Base-by-base conservation (phyloP, 164 flowering plant genomes). In the Stephania yunnanensis region DNA sequence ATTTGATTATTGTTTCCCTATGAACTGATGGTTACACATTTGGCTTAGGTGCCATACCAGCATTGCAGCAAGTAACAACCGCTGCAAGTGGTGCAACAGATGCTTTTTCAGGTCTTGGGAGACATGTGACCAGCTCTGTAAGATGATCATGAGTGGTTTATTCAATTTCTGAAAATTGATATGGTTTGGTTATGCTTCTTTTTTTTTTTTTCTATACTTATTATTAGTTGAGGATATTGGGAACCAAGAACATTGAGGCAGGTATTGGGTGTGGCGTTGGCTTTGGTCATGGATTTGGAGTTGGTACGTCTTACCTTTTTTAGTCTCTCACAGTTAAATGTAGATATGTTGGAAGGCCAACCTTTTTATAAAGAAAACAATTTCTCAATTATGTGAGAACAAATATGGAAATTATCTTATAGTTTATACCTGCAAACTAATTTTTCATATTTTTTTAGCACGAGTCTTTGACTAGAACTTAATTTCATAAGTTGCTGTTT, bases 261-360 rank as follows among this genome's bases (percentile, higher is more conserved):
- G 97, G 99, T 70, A 76, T 91, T 79, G 98, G 98, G 67, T 91
- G 97, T 79, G 97, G 99, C 75, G 85, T 94, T 75, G 99, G 98
- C 69, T 83, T 94, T 83, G 98, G 99, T 69, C 94, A 91, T 87
- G 99, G 97, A 66, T 89, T 94, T 86, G 98, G 99, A 84, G 85
- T 87, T 76, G 98, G 99, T 96, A 89, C 72, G 94, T 78, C 22
- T 52, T 71, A 66, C 20, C 50, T 25, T 20, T 30, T 73, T 25
- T 72, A 29, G 25, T 48, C 12, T 17, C n/a, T 17, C 65, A 58
- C 65, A 45, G 31, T 71, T 45, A 1, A 61, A 1, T 8, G n/a
- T 68, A 45, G 25, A 1, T 20, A 20, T 48, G 30, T 48, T 46
- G n/a, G 8, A 1, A 44, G 75, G 67, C 17, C 44, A 50, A 11